Evolutionary conservation across 2,329 filamentous ascomycete genomes (phyloP), one percentile per base, ranked within the genome.

Genomic region (Venturia asperata): DNA sequence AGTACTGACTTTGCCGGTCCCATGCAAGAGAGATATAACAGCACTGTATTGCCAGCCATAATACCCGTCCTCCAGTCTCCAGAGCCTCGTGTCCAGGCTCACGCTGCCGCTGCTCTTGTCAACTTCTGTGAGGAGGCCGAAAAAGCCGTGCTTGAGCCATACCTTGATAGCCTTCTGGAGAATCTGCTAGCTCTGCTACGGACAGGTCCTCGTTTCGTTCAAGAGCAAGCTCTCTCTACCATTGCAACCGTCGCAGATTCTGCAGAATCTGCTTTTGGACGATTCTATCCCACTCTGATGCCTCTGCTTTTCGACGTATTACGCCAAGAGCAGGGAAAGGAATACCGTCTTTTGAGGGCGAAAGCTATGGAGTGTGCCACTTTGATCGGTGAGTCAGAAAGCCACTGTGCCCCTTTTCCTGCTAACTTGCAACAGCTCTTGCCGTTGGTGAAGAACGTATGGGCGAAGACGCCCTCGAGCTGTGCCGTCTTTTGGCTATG

Each of bases 341-440:
- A 99, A 73, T 92, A 92, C 77, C 85, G 93, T 64, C 81, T 97
- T 60, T 83, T 99, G 47, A 86, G 93, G 66, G 94, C 94, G 62
- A 99, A 99, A 81, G 94, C 94, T 3, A 99, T 99, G 94, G 94
- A 99, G 77, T 99, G 94, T 74, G 93, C 94, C 21, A 99, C 94
- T 9, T 81, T 99, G 55, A 99, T 99, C 72, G 52, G 52, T 58
- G 17, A 34, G 52, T 58, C 30, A 37, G 21, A 27, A 6, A 45
- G n/a, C 1, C 13, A 27, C n/a, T 24, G 6, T 37, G 24, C 15
- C 11, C 2, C 21, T 15, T 58, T 58, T 15, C 43, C 27, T 64
- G 11, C 43, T 58, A 66, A 74, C 37, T 21, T 21, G 9, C 13
- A 6, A 37, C 10, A 58, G 91, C 94, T 41, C 81, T 99, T 64